Conservation (phyloP, 169 alveolate genomes). For the Plasmodium reichenowi region DNA sequence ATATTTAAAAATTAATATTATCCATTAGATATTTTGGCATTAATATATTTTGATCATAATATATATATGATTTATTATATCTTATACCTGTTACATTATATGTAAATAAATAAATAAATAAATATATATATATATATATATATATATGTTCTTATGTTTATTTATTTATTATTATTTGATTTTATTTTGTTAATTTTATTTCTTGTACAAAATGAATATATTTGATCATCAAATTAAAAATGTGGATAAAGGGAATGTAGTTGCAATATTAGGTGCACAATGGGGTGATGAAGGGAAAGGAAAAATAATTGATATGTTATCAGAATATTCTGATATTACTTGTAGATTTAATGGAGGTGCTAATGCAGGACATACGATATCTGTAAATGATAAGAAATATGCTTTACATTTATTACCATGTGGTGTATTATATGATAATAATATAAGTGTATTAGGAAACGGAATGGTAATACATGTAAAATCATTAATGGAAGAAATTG, state of each 20-base stretch:
- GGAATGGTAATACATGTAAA: constrained; percentile 93
- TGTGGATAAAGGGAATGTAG: constrained; percentile 75
- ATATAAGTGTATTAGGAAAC: constrained; percentile 92
- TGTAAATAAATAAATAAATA: background rate
- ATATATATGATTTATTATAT: no score
- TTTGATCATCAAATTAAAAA: constrained; percentile 55
- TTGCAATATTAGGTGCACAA: constrained; percentile 92
- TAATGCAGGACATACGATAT: constrained; percentile 95
- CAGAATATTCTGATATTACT: constrained; percentile 90
- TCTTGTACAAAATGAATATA: constrained; percentile 47
- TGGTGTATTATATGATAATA: constrained; percentile 89
- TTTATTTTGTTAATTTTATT: background rate
- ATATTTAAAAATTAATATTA: no score
- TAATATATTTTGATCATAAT: no score
- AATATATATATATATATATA: constrained; percentile 5
- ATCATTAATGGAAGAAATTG: constrained; percentile 79
- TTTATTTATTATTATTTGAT: background rate
- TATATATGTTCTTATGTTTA: background rate
- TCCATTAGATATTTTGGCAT: no score
- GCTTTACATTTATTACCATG: constrained; percentile 95
- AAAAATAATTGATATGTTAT: constrained; percentile 93
- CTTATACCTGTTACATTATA: background rate
- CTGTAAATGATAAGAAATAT: constrained; percentile 86
- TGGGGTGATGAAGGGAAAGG: constrained; percentile 99
- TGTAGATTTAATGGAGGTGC: constrained; percentile 96